Evolutionary conservation across 805 yeast genomes (phyloP), one percentile per base, ranked within the genome.

Genomic region (Lipomyces oligophaga): DNA sequence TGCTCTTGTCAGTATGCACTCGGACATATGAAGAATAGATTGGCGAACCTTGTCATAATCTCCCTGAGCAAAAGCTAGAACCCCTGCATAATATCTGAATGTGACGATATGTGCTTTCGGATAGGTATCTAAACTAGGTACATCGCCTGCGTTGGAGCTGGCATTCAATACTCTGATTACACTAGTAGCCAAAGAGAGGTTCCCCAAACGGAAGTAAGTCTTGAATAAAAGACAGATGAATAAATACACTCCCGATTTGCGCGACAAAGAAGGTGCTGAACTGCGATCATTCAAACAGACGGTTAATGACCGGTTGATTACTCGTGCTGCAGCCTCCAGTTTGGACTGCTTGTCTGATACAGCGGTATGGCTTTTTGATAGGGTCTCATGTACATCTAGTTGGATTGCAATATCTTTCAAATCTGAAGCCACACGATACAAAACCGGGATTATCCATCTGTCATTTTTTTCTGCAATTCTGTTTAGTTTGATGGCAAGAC

Each of bases 261-360:
- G 83, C 50, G 82, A 77, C 11, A 58, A 58, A 0, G 38, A 41
- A 18, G 63, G 38, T 22, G 75, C 75, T n/a, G 77, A 75, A 50
- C 79, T 79, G 47, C 89, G 74, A 64, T 88, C 96, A 53, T 84
- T 85, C 35, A 88, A 69, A 52, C 95, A 85, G 3, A 83, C 61
- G 47, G 83, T 85, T 67, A 86, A 83, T 5, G 89, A 76, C 49
- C 79, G 74, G 63, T 86, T 87, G 44, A 87, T 71, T 2, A 81
- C 73, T 50, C 80, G 69, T 0, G 85, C 81, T 34, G 85, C 74
- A 36, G 69, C 71, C 46, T 80, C 84, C 32, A 74, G 60, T 24
- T 52, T 53, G 30, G 6, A n/a, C 5, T 5, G 6, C 21, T 34
- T 10, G 5, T 21, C 21, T n/a, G 8, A 7, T 7, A 6, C 16